Evolutionary conservation across 495 filamentous ascomycete species (phyloP), one percentile per base, ranked within the genome.

Genomic region (Echria macrotheca): DNA sequence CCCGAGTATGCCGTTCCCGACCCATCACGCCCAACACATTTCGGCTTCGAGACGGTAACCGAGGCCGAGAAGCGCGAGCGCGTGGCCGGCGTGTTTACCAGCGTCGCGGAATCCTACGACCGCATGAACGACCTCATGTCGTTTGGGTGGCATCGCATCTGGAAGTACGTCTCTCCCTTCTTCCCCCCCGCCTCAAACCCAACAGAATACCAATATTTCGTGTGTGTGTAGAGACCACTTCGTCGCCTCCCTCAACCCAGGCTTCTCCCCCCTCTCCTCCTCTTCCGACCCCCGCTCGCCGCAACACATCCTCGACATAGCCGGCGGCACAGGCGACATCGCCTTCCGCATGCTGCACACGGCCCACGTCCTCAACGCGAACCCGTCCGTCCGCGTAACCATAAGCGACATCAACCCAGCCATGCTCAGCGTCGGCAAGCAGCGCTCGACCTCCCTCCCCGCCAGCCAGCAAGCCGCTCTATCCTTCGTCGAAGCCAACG

Each of bases 51-150:
- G 62, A 91, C 87, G 38, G 77, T 98, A 18, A 81, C 88, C 33
- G 86, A 91, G 53, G 74, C 83, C 8, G 75, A 91, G 60, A 98
- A 98, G 69, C 62, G 58, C 23, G 63, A 71, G 57, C 63, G 61
- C 15, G 93, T 97, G 18, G 84, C 82, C 56, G 80, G 80, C 33
- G 93, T 98, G 52, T 98, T 97, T 76, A 93, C 89, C 68, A 95
- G 88, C 63, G 91, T 98, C 41, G 91, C 93, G 56, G 80, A 87
- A 40, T 87, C 83, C 22, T 83, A 93, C 74, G 91, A 96, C 65
- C 82, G 81, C 55, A 98, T 98, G 93, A 98, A 98, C 77, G 93
- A 98, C 67, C 80, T 96, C 42, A 97, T 98, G 93, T 96, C 91
- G 33, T 81, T 97, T 21, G 90, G 90, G 28, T 90, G 95, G 71